Evolutionary conservation across 768 basidiomycete species (phyloP), one percentile per base, ranked within the genome.

Genomic region (Hygrophorus russula): DNA sequence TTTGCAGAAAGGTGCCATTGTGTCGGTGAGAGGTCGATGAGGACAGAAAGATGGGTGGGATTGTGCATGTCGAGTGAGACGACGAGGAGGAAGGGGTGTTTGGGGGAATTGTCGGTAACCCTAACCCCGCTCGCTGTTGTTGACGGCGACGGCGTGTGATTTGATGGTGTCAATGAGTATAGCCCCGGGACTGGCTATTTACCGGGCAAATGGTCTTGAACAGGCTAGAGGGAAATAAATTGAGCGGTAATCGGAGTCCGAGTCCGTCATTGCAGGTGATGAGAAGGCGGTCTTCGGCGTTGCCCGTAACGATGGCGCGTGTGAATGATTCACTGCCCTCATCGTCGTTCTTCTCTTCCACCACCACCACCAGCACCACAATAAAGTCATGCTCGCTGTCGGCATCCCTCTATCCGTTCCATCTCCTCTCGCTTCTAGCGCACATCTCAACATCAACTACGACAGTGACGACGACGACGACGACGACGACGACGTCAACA

Each of bases 1-100:
- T 56, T 43, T 1, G 77, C 73, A 19, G 84, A 79, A 42, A 78
- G 66, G 52, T 87, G 76, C 92, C 92, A 94, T 60, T 91, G 86
- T 1, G 78, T 66, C 3, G 89, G 91, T 17, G 84, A 81, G 40
- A 94, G 67, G 68, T 96, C 92, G 46, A 94, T 49, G 45, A 96
- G 75, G 48, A 93, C 76, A 15, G 89, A 82, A 30, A 94, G 70
- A 60, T 91, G 85, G 32, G 65, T 67, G 17, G 56, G 46, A 40
- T 59, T 57, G 44, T 59, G 57, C 53, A 58, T 59, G 20, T 10
- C 13, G 31, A n/a, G 14, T 10, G 18, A 14, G 28, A 14, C 14
- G 11, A 14, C 24, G 13, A 14, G 36, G 36, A 24, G 27, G 38
- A 17, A 19, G 18, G 38, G n/a, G n/a, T 39, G 9, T 39, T 19